Conservation (phyloP, 2,329 filamentous ascomycete genomes). For the Trichocomaceae sp. region DNA sequence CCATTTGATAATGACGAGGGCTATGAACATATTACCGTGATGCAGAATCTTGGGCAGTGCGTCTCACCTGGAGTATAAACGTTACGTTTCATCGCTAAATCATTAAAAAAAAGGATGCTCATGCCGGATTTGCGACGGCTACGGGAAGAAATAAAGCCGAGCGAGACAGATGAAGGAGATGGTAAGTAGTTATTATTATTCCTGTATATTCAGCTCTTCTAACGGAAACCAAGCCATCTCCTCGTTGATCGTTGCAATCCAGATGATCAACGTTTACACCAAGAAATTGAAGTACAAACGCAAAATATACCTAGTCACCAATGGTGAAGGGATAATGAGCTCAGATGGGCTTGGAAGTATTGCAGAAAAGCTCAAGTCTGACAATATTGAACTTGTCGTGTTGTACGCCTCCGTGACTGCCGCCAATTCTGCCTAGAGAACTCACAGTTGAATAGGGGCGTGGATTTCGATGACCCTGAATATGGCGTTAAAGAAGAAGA, state of each 20-base stretch:
- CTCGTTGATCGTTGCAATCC: conserved; percentile 74
- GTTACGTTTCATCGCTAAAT: conserved; percentile 8
- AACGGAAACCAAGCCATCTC: conserved; percentile 55
- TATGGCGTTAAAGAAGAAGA: conserved; percentile 89
- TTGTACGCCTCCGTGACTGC: conserved; percentile 51
- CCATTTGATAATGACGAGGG: conserved; percentile 58
- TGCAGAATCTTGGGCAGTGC: conserved; percentile 59
- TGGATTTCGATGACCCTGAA: conserved; percentile 88
- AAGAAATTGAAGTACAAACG: conserved; percentile 76
- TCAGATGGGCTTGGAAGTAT: conserved; percentile 65
- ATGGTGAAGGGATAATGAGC: conserved; percentile 68
- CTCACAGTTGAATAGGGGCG: conserved; percentile 53
- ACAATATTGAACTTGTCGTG: conserved; percentile 69
- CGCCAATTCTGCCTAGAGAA: background rate
- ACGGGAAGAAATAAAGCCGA: conserved; percentile 58
- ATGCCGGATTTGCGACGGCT: conserved; percentile 66
- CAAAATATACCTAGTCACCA: conserved; percentile 77
- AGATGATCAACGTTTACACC: conserved; percentile 75
- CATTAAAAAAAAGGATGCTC: conserved; percentile 39
- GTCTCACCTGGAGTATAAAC: conserved; percentile 35
- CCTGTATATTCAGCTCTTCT: background rate
- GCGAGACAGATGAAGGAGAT: conserved; percentile 64
- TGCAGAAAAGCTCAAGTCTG: conserved; percentile 63
- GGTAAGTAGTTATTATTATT: conserved; percentile 36
- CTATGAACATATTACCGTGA: conserved; percentile 74